These are phyloP conservation scores for Blastomyces parvus DNA, from an alignment of 2,329 filamentous ascomycete genomes.

Conservation along the genomic window DNA sequence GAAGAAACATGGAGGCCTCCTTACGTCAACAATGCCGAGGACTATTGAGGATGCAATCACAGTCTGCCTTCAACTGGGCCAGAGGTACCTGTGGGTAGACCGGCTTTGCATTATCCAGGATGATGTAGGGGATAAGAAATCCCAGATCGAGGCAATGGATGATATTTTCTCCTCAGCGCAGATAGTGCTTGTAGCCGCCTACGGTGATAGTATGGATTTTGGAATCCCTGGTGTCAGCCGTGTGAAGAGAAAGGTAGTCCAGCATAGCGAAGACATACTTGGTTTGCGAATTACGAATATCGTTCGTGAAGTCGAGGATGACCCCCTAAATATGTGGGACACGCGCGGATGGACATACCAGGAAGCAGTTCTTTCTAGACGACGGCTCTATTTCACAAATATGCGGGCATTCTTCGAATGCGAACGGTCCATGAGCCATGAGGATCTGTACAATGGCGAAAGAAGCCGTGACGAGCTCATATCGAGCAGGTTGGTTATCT, in stretches of 20 bases:
- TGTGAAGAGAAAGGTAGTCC: slow-evolving; percentile 1
- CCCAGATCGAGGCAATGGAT: slow-evolving; percentile 1
- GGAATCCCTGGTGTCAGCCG: background rate
- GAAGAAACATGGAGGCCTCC: slow-evolving; percentile 3
- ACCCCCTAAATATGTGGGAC: background rate
- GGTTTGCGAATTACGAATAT: slow-evolving; percentile 4
- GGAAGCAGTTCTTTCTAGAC: background rate
- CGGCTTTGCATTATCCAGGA: slow-evolving; percentile 4
- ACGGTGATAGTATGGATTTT: background rate
- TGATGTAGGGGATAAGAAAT: background rate
- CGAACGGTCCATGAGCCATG: background rate
- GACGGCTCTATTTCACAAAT: slow-evolving; percentile 1
- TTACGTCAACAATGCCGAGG: background rate
- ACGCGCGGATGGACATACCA: slow-evolving; percentile 2
- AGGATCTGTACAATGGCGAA: background rate
- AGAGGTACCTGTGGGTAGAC: slow-evolving; percentile 3
- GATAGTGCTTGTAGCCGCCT: background rate
- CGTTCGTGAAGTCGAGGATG: background rate
- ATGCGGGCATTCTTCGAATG: background rate
- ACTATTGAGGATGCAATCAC: slow-evolving; percentile 3
- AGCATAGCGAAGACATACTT: background rate
- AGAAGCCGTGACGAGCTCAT: background rate
- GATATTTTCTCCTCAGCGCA: background rate
- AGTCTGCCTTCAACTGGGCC: background rate
- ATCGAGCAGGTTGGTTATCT: background rate